Conservation (phyloP, 1,284 basidiomycete genomes). For the Inonotus hispidus region DNA sequence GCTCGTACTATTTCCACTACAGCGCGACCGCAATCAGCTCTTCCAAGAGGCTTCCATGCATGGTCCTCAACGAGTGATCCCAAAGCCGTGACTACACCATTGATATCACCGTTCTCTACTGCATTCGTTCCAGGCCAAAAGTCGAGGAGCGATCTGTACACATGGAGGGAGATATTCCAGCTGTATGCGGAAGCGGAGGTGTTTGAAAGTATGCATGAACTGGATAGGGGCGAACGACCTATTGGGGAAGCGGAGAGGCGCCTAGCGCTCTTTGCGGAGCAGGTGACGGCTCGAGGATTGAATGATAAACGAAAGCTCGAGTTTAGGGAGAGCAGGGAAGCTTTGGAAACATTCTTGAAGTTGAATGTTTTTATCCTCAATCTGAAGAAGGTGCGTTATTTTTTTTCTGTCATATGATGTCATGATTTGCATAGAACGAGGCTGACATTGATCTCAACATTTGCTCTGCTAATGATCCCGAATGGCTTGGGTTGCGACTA, state of each 20-base stretch:
- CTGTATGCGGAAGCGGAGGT: slow-evolving; percentile 86
- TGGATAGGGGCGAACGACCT: slow-evolving; percentile 67
- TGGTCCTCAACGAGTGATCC: slow-evolving; percentile 43
- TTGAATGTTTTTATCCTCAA: slow-evolving; percentile 82
- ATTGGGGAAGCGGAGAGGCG: slow-evolving; percentile 72
- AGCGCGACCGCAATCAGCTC: slow-evolving; percentile 53
- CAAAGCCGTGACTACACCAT: slow-evolving; percentile 27
- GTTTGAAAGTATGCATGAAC: slow-evolving; percentile 78
- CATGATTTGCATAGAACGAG: neutral
- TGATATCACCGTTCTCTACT: slow-evolving; percentile 19
- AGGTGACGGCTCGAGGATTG: slow-evolving; percentile 58
- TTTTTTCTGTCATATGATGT: slow-evolving; percentile 16
- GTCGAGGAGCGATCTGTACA: slow-evolving; percentile 72
- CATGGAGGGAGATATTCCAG: slow-evolving; percentile 89
- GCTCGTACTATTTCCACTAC: slow-evolving; percentile 54
- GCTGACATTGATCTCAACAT: neutral
- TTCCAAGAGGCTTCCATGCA: slow-evolving; percentile 38
- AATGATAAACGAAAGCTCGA: slow-evolving; percentile 56
- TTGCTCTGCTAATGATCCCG: no score
- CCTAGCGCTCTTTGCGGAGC: slow-evolving; percentile 65
- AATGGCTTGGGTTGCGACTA: slow-evolving; percentile 29
- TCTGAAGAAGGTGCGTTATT: slow-evolving; percentile 64
- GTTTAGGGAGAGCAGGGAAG: slow-evolving; percentile 56
- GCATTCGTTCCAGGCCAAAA: slow-evolving; percentile 26
- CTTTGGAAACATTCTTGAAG: slow-evolving; percentile 75